Percentiles rank a stretch among this genome's conserved stretches.
Evolutionary conservation across 2,329 filamentous ascomycete genomes (phyloP).

Genomic region (Neonectria hederae): DNA sequence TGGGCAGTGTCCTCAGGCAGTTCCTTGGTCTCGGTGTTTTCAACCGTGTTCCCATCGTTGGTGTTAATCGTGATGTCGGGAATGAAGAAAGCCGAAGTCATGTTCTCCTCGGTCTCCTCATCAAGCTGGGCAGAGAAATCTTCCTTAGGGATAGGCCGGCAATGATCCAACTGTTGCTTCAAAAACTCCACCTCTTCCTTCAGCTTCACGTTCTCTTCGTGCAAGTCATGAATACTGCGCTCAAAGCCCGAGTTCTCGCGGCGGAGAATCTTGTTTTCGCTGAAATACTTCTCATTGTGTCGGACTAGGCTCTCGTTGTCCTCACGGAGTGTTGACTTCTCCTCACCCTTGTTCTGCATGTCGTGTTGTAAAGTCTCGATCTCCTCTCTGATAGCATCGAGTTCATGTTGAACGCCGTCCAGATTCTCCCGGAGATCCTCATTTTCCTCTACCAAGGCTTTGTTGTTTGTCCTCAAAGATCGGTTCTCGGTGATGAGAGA

Average conservation of each 20-base stretch:
- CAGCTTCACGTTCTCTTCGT: slow-evolving; percentile 57
- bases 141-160: slow-evolving; percentile 50
- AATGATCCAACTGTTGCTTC: slow-evolving; percentile 56
- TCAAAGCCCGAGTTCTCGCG: slow-evolving; percentile 60
- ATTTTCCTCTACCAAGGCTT: slow-evolving; percentile 54
- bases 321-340: slow-evolving; percentile 57
- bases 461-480: slow-evolving; percentile 54
- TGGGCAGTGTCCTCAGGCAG: slow-evolving; percentile 47
- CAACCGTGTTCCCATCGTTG: slow-evolving; percentile 45
- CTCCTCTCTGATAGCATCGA: slow-evolving; percentile 53
- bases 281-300: slow-evolving; percentile 65
- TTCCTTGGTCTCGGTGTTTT: slow-evolving; percentile 47
- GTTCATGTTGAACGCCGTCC: slow-evolving; percentile 52
- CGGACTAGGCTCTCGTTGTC: slow-evolving; percentile 63
- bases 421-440: slow-evolving; percentile 55
- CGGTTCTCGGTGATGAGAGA: slow-evolving; percentile 56
- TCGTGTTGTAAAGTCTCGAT: slow-evolving; percentile 52
- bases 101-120: slow-evolving; percentile 59
- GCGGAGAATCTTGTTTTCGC: slow-evolving; percentile 60
- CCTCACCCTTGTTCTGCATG: slow-evolving; percentile 51
- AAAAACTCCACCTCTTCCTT: slow-evolving; percentile 58
- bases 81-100: slow-evolving; percentile 68
- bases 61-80: slow-evolving; percentile 66
- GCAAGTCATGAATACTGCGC: slow-evolving; percentile 56
- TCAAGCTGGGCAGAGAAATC: slow-evolving; percentile 49